A percentile compares a stretch with the other conserved stretches of the same genome.
Conservation (phyloP, 1,284 basidiomycete species). For the Leccinum holopus region DNA sequence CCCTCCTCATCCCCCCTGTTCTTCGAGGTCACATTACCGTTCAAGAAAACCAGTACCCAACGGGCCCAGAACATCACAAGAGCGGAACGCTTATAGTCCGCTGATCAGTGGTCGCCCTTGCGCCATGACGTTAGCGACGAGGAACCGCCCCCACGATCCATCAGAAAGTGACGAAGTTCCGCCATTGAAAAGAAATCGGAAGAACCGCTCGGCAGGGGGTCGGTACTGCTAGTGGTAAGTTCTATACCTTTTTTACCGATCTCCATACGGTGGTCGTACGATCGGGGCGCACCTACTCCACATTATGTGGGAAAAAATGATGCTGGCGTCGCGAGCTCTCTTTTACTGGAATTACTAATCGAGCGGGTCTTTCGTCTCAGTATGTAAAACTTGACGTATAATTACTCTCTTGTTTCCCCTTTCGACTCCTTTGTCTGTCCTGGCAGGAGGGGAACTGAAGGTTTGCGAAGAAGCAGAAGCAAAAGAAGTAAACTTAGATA, state of each 20-base stretch:
- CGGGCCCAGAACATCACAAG: neutral
- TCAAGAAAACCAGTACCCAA: neutral
- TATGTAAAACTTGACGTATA: conserved; percentile 18
- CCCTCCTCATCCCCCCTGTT: neutral
- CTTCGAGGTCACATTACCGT: neutral
- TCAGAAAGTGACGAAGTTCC: conserved; percentile 21
- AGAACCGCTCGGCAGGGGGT: conserved; percentile 6
- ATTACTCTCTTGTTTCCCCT: neutral
- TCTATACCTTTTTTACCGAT: conserved; percentile 8
- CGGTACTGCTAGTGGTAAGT: conserved; percentile 3
- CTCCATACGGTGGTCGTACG: neutral
- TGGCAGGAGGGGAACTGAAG: neutral
- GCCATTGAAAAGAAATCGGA: conserved; percentile 9
- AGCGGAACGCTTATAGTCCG: neutral
- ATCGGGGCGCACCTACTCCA: conserved; percentile 20
- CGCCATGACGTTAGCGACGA: conserved; percentile 12
- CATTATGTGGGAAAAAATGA: conserved; percentile 6
- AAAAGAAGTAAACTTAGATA: conserved; percentile 12
- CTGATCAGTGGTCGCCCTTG: conserved; percentile 1
- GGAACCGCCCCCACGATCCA: neutral
- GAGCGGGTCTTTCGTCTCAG: neutral
- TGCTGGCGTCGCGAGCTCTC: neutral
- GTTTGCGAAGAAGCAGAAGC: neutral
- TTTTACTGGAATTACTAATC: conserved; percentile 14
- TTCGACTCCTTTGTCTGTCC: neutral